phyloP scores from a whole-genome alignment of 768 basidiomycete genomes.

The Macrolepiota albuminosa region DNA sequence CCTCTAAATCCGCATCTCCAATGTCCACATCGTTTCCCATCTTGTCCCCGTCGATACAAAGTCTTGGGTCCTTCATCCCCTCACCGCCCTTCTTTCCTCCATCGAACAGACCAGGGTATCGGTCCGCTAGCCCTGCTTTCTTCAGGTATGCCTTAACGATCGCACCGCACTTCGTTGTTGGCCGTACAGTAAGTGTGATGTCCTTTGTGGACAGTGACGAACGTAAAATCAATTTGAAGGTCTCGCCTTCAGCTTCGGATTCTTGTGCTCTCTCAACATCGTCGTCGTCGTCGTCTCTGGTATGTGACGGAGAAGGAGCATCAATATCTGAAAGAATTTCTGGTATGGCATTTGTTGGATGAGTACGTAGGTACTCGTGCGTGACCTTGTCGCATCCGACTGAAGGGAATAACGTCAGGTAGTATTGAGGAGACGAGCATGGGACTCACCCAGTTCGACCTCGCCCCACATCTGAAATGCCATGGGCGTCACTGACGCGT shows the following conservation, averaged over 20 bases:
- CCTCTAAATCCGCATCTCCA: conserved; percentile 66
- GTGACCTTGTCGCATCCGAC: conserved; percentile 65
- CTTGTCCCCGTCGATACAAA: conserved; percentile 70
- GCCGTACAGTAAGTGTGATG: conserved; percentile 63
- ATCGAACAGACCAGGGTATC: conserved; percentile 38
- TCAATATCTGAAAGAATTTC: conserved; percentile 17
- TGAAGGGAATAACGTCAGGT: conserved; percentile 21
- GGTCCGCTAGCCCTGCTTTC: conserved; percentile 54
- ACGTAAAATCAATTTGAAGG: conserved; percentile 63
- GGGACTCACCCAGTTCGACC: conserved; percentile 54
- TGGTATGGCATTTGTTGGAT: conserved; percentile 15
- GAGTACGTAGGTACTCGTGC: conserved; percentile 53
- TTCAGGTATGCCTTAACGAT: conserved; percentile 75
- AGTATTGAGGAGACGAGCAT: not conserved
- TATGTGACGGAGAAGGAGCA: conserved; percentile 1
- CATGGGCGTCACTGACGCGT: conserved; percentile 63
- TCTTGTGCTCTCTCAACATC: conserved; percentile 32
- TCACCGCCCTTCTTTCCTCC: conserved; percentile 25
- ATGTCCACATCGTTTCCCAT: conserved; percentile 58
- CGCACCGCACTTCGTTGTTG: conserved; percentile 70
- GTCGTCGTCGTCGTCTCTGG: conserved; percentile 7
- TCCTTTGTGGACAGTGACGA: conserved; percentile 47
- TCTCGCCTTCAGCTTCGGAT: conserved; percentile 44
- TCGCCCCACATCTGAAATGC: conserved; percentile 64
- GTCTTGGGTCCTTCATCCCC: conserved; percentile 34